These are phyloP conservation scores for Solanum bulbocastanum DNA, from an alignment of 257 asterid species.

Conservation along the genomic window DNA sequence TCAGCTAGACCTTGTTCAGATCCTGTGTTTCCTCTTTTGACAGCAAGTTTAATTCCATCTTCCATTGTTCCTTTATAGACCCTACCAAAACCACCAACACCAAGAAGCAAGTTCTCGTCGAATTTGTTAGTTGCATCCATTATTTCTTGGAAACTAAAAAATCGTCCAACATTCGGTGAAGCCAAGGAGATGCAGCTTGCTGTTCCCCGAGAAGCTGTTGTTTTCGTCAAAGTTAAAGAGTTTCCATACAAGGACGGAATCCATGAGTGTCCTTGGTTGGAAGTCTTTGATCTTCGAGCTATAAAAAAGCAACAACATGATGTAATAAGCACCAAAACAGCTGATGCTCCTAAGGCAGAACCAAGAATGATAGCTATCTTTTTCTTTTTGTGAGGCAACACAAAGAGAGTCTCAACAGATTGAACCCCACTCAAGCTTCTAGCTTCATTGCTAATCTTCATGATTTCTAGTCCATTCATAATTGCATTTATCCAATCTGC, in stretches of 20 bases:
- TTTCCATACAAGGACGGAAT: constrained; percentile 36
- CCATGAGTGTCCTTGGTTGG: constrained; percentile 31
- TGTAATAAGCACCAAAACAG: constrained; percentile 11
- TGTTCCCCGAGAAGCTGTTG: constrained; percentile 31
- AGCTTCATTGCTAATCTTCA: constrained; percentile 36
- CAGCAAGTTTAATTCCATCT: constrained; percentile 33
- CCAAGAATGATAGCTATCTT: constrained; percentile 15
- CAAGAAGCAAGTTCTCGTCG: constrained; percentile 35
- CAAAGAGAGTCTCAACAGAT: constrained; percentile 22
- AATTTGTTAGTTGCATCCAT: constrained; percentile 39
- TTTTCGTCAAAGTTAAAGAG: constrained; percentile 31
- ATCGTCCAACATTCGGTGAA: constrained; percentile 30
- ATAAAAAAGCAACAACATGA: constrained; percentile 23
- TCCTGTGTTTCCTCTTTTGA: constrained; percentile 39
- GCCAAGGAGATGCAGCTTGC: constrained; percentile 39
- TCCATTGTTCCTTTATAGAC: constrained; percentile 41
- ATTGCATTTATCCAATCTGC: constrained; percentile 18
- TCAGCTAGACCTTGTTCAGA: constrained; percentile 46
- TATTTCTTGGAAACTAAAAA: constrained; percentile 32
- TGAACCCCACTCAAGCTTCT: constrained; percentile 31
- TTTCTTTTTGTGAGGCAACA: constrained; percentile 11
- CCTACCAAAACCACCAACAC: constrained; percentile 44
- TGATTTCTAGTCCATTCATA: constrained; percentile 39
- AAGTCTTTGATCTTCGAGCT: constrained; percentile 24
- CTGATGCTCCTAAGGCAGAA: constrained; percentile 20